These are phyloP conservation scores for Sordaria brevicollis DNA, from an alignment of 495 filamentous ascomycete species.

Conservation along the genomic window DNA sequence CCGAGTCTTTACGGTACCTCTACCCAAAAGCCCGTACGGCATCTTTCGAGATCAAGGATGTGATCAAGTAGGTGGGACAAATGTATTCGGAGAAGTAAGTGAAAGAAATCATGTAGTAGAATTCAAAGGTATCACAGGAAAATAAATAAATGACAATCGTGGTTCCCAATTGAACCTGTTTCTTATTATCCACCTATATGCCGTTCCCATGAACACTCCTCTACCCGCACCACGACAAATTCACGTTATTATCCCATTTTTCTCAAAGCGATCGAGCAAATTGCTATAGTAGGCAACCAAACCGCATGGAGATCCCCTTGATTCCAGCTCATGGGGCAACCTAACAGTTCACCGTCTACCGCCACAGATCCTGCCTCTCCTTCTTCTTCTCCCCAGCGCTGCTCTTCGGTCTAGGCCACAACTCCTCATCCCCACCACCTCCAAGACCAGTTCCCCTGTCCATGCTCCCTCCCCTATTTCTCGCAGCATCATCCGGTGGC, in stretches of 20 bases:
- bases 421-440: slow-evolving; percentile 19
- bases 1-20: too few species aligned
- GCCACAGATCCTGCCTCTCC: slow-evolving; percentile 36
- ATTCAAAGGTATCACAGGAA: neutral
- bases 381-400: slow-evolving; percentile 29
- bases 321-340: neutral
- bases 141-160: neutral
- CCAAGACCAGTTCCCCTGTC: neutral
- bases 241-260: neutral
- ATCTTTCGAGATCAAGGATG: too few species aligned
- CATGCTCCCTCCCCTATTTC: neutral
- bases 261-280: neutral
- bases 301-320: neutral
- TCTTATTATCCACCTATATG: neutral
- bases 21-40: too few species aligned
- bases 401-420: slow-evolving; percentile 33
- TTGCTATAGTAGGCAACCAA: neutral
- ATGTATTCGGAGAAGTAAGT: neutral
- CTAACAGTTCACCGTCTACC: slow-evolving; percentile 18
- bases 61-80: neutral
- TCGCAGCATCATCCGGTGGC: slow-evolving; percentile 31
- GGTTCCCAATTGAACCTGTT: neutral
- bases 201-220: neutral
- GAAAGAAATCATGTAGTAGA: neutral
- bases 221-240: neutral